These are phyloP conservation scores for Hebeloma cylindrosporum DNA, from an alignment of 768 basidiomycete genomes.

Conservation along the genomic window DNA sequence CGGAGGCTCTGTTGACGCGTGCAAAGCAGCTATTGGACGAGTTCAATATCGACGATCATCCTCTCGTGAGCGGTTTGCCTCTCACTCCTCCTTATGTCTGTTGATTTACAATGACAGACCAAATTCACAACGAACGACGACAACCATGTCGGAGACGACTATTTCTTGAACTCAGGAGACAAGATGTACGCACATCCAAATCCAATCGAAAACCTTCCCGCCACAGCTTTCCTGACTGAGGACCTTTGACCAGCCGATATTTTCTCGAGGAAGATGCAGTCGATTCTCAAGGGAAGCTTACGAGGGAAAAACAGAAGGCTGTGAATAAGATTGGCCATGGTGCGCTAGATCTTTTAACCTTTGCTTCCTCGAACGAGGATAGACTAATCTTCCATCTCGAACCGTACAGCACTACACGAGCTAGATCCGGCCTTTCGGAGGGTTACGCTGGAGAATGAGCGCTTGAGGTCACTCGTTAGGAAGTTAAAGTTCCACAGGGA, in stretches of 20 bases:
- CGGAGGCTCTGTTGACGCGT: slow-evolving; percentile 61
- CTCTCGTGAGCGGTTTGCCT: slow-evolving; percentile 51
- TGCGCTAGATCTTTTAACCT: slow-evolving; percentile 27
- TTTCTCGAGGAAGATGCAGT: slow-evolving; percentile 93
- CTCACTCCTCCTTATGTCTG: neutral
- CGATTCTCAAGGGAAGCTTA: slow-evolving; percentile 65
- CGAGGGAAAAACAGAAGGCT: slow-evolving; percentile 66
- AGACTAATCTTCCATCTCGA: neutral
- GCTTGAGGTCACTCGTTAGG: slow-evolving; percentile 64
- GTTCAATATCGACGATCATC: slow-evolving; percentile 78
- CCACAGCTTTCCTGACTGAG: neutral
- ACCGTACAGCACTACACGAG: slow-evolving; percentile 70
- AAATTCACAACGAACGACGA: slow-evolving; percentile 83
- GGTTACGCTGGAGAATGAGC: slow-evolving; percentile 79
- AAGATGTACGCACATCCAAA: slow-evolving; percentile 58
- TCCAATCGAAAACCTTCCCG: neutral
- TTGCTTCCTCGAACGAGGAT: neutral
- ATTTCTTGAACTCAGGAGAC: slow-evolving; percentile 90
- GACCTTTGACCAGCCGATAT: slow-evolving; percentile 51
- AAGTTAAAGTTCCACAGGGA: slow-evolving; percentile 84
- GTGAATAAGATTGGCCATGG: slow-evolving; percentile 97
- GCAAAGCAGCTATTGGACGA: slow-evolving; percentile 76
- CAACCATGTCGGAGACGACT: slow-evolving; percentile 86
- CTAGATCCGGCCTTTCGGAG: slow-evolving; percentile 79
- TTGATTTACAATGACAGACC: slow-evolving; percentile 49